Base-by-base conservation (phyloP, 2,329 filamentous ascomycete genomes). In the Torrubiella hemipterigena region DNA sequence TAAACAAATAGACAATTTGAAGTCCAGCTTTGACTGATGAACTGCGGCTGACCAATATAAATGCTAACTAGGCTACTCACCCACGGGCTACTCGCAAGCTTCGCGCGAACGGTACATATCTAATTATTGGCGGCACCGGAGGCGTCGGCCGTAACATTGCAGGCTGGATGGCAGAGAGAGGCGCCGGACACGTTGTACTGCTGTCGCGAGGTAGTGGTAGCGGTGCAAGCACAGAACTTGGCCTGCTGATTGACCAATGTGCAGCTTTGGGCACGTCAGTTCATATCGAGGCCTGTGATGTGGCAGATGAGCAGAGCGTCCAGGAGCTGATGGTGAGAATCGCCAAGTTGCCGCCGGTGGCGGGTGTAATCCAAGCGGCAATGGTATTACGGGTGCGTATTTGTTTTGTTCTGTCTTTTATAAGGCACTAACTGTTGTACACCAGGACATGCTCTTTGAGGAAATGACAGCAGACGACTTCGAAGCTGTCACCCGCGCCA, bases 281-380 rank as follows among this genome's bases (percentile, higher is more conserved):
- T n/a, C n/a, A n/a, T n/a, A n/a, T n/a, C n/a, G n/a, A n/a, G n/a
- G n/a, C n/a, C n/a, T n/a, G n/a, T n/a, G n/a, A n/a, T n/a, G n/a
- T n/a, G n/a, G n/a, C n/a, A n/a, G n/a, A n/a, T n/a, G n/a, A n/a
- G n/a, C n/a, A n/a, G n/a, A n/a, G n/a, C n/a, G n/a, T n/a, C n/a
- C n/a, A n/a, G n/a, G n/a, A n/a, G n/a, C n/a, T n/a, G n/a, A n/a
- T n/a, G n/a, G n/a, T n/a, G n/a, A n/a, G n/a, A n/a, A n/a, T n/a
- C n/a, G n/a, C n/a, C n/a, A n/a, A n/a, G n/a, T n/a, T n/a, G n/a
- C 8, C 38, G 35, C 51, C 53, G 1, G 45, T 61, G 8, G 38
- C 43, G 5, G 58, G 58, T 12, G 42, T 60, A 8, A 34, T 62
- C 7, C 54, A 61, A 25, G 39, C 47, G 9, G 46, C 58, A 3